Conservation (phyloP, 2,329 filamentous ascomycete species). For the Curvularia lunata region DNA sequence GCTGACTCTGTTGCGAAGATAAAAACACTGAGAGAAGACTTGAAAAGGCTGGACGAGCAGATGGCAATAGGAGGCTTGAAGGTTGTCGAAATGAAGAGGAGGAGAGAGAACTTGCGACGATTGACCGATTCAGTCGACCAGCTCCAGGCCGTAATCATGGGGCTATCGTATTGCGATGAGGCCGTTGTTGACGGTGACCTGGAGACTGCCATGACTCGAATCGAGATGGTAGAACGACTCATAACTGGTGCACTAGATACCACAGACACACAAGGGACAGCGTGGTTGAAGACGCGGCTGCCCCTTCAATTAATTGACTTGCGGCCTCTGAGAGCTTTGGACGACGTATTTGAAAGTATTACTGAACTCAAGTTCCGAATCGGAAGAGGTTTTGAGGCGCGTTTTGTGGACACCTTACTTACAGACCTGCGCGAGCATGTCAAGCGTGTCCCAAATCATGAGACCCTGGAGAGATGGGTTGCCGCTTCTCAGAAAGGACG, state of each 20-base stretch:
- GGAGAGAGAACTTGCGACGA: conserved; percentile 82
- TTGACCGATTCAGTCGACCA: conserved; percentile 84
- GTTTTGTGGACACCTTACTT: conserved; percentile 79
- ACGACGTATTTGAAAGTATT: conserved; percentile 80
- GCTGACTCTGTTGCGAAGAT: conserved; percentile 90
- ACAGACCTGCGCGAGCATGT: conserved; percentile 82
- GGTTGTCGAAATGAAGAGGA: conserved; percentile 80
- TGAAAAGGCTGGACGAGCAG: conserved; percentile 81
- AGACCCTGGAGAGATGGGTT: conserved; percentile 86
- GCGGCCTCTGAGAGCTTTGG: conserved; percentile 76
- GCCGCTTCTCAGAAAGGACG: conserved; percentile 75
- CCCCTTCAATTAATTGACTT: conserved; percentile 68
- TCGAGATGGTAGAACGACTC: conserved; percentile 79
- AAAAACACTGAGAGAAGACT: conserved; percentile 76
- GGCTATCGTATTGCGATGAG: conserved; percentile 76
- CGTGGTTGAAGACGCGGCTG: conserved; percentile 44
- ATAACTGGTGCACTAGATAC: conserved; percentile 73
- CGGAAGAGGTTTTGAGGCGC: conserved; percentile 82
- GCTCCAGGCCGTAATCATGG: conserved; percentile 77
- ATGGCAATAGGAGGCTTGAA: conserved; percentile 85
- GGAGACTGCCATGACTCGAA: conserved; percentile 76
- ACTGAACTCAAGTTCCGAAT: conserved; percentile 77
- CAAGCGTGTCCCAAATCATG: conserved; percentile 70
- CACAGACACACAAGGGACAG: conserved; percentile 32
- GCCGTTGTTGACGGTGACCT: conserved; percentile 84